A percentile compares a stretch with the other conserved stretches of the same genome.
phyloP scores from a whole-genome alignment of 108 stramenopile genomes.

The Bacterosira constricta region DNA sequence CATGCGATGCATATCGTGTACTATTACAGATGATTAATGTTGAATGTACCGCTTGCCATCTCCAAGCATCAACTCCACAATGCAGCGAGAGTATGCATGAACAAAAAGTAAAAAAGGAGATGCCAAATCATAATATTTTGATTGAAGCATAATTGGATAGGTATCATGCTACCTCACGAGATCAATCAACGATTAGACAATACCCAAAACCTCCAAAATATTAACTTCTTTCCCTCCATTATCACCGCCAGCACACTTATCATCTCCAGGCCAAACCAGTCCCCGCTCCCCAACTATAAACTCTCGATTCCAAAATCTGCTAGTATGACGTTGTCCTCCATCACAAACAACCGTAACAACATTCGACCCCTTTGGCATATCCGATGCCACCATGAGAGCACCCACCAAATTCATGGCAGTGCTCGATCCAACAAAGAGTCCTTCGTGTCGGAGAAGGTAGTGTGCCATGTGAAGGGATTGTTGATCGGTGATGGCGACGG shows the following conservation, averaged over 20 bases:
- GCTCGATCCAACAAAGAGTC: slow-evolving; percentile 94
- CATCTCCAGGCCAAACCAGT: slow-evolving; percentile 75
- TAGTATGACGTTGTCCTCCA: slow-evolving; percentile 85
- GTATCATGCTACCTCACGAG: too few species aligned
- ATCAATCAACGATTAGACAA: too few species aligned
- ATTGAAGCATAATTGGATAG: too few species aligned
- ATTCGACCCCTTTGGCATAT: slow-evolving; percentile 54
- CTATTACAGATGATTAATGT: too few species aligned
- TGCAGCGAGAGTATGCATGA: too few species aligned
- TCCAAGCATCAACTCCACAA: too few species aligned
- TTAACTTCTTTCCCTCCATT: background rate
- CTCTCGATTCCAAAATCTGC: slow-evolving; percentile 88
- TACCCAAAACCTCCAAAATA: slow-evolving; percentile 15
- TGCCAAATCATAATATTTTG: too few species aligned
- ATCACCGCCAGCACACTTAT: background rate
- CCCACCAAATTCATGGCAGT: slow-evolving; percentile 95
- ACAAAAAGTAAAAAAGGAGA: too few species aligned
- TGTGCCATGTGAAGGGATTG: slow-evolving; percentile 96
- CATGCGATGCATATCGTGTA: too few species aligned
- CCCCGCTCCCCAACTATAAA: slow-evolving; percentile 73
- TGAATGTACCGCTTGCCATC: too few species aligned
- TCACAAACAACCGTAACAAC: slow-evolving; percentile 95
- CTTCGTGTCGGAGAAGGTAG: slow-evolving; percentile 86
- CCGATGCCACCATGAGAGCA: slow-evolving; percentile 73
- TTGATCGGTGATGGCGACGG: slow-evolving; percentile 80